Evolutionary conservation across 169 alveolate genomes (phyloP), one percentile per base, ranked within the genome.

Genomic region (Perkinsus chesapeaki): DNA sequence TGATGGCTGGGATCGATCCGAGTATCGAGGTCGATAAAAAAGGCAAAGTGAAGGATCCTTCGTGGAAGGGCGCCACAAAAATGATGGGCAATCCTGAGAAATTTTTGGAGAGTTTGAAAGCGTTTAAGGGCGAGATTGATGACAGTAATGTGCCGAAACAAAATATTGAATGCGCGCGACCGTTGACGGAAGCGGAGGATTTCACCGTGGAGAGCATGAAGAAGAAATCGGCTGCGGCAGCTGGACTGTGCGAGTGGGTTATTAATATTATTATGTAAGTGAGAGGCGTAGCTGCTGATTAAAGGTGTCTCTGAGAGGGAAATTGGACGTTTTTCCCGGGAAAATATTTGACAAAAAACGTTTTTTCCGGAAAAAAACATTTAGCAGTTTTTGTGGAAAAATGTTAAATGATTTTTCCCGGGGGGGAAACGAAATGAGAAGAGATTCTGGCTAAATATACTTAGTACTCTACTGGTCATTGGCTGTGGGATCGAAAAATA

Each of bases 1-100:
- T 98, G 94, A 97, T 98, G 93, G 99, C 99, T 36, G 96, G 98
- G 12, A 96, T 97, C 39, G 99, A 97, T 91, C 93, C 95, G 97
- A 39, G 96, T 72, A 97, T 98, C 91, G 98, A 97, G 95, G 98
- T 97, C 48, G 99, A 98, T 94, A 98, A 97, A 96, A 97, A 97
- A 94, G 99, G 99, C 48, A 96, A 94, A 38, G 98, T 98, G 37
- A 98, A 98, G 95, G 98, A 98, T 91, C 95, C 96, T 91, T 97
- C 96, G 73, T 98, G 99, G 98, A 98, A 98, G 96, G 98, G 98
- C n/a, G 98, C 99, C n/a, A 97, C 97, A 94, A 98, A 97, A 94
- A 95, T 98, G 98, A 97, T 98, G 98, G 96, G 97, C 92, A 97
- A 98, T 90, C 99, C 99, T 7, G 99, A 97, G 96, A 98, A 97